Conservation (phyloP, 1,284 basidiomycete species). For the Sparassis latifolia region DNA sequence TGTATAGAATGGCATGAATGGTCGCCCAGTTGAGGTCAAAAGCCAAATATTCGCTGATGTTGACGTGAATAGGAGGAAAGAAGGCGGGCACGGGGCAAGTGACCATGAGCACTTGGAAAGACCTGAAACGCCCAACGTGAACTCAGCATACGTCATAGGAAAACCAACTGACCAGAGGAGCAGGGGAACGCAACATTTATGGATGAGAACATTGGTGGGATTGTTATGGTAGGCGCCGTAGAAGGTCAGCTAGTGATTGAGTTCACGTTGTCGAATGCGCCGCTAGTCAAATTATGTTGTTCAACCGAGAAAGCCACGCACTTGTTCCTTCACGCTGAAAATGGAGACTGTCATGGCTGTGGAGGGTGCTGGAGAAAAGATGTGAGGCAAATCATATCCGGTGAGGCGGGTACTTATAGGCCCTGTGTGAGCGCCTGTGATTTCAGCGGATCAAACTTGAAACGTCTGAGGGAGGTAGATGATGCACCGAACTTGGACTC, state of each 20-base stretch:
- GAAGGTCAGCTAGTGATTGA: constrained; percentile 60
- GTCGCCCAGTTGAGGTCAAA: constrained; percentile 66
- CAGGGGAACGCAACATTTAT: constrained; percentile 77
- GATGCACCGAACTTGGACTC: no score
- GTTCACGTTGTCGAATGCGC: neutral
- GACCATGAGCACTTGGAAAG: constrained; percentile 51
- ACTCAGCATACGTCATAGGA: neutral
- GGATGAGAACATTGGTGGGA: constrained; percentile 72
- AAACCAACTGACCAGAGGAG: constrained; percentile 57
- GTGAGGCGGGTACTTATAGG: no score
- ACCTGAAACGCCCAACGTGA: constrained; percentile 38
- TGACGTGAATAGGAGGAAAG: constrained; percentile 47
- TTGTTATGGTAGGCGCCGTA: constrained; percentile 87
- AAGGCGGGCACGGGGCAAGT: constrained; percentile 47
- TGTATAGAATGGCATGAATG: constrained; percentile 48
- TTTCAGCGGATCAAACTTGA: no score
- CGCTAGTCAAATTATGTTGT: neutral
- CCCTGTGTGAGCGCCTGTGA: no score
- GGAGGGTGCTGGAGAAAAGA: neutral
- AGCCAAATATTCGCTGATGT: constrained; percentile 55
- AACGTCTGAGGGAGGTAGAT: no score
- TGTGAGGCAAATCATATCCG: no score
- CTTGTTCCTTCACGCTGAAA: constrained; percentile 56
- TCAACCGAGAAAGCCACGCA: constrained; percentile 16
- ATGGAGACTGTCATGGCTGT: constrained; percentile 38